Base-by-base conservation (phyloP, 2,329 filamentous ascomycete genomes). In the Ciborinia camelliae region DNA sequence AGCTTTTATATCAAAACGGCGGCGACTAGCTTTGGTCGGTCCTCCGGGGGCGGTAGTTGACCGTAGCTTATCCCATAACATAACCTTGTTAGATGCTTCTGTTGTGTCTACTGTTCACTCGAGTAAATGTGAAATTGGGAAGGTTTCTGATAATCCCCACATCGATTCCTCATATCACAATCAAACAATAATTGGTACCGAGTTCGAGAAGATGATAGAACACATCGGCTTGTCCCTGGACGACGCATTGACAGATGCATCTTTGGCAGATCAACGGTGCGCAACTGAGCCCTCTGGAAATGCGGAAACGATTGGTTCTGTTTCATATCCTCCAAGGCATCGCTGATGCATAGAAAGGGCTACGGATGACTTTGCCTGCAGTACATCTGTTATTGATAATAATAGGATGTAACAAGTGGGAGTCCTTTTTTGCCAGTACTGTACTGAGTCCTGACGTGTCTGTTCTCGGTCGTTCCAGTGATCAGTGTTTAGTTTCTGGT, bases 371-470 rank as follows among this genome's bases (percentile, higher is more conserved):
- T 28, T 32, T 18, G 28, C 14, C 6, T 9, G 8, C 30, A 32
- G 28, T 26, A 9, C 18, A n/a, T 4, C 48, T 51, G 48, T 26
- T 43, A 55, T 43, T 55, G 26, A 43, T 55, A 43, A 43, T 55
- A 43, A 55, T 57, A 57, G 37, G 37, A 57, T 7, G 26, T 43
- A 18, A 43, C 26, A 57, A 57, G 53, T 57, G 53, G 53, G 43
- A 57, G 10, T 57, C 26, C 32, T n/a, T 23, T 57, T 43, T 32
- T 26, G 39, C 37, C 26, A 43, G 43, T 20, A 15, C 26, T 35
- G n/a, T n/a, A n/a, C n/a, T 50, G 47, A 50, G 47, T 50, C n/a
- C 47, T 57, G 53, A 57, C 53, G 53, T 57, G 53, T 57, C 53
- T 30, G 20, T 43, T 43, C 26, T 57, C 39, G 37, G 37, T 57